Conservation (phyloP, 1,284 basidiomycete species). For the Trametes pubescens region DNA sequence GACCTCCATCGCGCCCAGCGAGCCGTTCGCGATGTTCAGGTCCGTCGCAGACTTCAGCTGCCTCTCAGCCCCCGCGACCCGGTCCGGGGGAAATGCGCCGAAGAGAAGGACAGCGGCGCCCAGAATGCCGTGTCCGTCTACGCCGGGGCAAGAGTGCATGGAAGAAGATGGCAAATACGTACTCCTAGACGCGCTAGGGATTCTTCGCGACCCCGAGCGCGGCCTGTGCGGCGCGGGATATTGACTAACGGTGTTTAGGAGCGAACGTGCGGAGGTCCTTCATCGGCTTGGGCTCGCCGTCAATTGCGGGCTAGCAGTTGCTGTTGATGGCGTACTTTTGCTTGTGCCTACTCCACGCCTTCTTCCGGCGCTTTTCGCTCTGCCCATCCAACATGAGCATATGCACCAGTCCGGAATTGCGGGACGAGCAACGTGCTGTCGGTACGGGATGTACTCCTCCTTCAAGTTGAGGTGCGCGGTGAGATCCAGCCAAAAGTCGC, state of each 20-base stretch:
- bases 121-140: constrained; percentile 34
- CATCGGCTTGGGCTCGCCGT: constrained; percentile 21
- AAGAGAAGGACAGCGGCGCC: constrained; percentile 31
- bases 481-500: too few relatives aligned
- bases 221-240: constrained; percentile 31
- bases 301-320: constrained; percentile 18
- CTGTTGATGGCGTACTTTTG: constrained; percentile 35
- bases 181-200: constrained; percentile 25
- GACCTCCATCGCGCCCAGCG: constrained; percentile 32
- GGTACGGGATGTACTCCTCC: too few relatives aligned
- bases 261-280: constrained; percentile 35
- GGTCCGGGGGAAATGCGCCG: constrained; percentile 24
- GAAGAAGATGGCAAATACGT: constrained; percentile 34
- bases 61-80: constrained; percentile 33
- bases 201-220: constrained; percentile 34
- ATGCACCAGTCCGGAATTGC: background rate
- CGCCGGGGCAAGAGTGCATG: constrained; percentile 24
- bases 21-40: constrained; percentile 26
- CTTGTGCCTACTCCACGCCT: constrained; percentile 36
- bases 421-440: too few relatives aligned
- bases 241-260: constrained; percentile 35
- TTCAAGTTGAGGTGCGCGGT: too few relatives aligned
- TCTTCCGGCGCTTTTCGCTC: constrained; percentile 38
- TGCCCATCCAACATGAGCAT: constrained; percentile 4
- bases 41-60: constrained; percentile 33